Percentiles rank a stretch among this genome's conserved stretches.
phyloP scores from a whole-genome alignment of 2,329 filamentous ascomycete species.

The Knufia fluminis region DNA sequence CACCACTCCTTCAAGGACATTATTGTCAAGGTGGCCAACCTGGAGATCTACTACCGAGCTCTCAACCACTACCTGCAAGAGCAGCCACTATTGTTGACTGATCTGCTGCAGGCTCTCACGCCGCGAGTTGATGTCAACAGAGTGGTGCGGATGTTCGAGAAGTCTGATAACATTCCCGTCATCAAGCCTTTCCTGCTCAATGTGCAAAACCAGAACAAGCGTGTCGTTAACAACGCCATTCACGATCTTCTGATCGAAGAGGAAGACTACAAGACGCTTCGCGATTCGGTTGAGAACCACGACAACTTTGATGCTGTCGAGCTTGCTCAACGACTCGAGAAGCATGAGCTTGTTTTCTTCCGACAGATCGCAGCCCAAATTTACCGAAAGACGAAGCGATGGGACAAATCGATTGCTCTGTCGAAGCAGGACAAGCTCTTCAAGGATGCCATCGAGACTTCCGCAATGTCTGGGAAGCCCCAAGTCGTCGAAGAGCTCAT shows the following conservation, averaged over 20 bases:
- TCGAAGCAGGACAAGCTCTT: conserved; percentile 99
- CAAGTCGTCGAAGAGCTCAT: conserved; percentile 94
- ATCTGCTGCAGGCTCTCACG: conserved; percentile 85
- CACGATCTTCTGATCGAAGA: conserved; percentile 97
- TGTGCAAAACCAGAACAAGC: conserved; percentile 96
- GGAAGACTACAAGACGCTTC: conserved; percentile 97
- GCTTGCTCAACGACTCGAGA: conserved; percentile 83
- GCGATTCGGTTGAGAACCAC: conserved; percentile 95
- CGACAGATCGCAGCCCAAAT: conserved; percentile 96
- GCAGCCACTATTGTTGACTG: conserved; percentile 90
- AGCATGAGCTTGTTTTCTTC: conserved; percentile 98
- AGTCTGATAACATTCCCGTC: conserved; percentile 92
- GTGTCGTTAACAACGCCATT: conserved; percentile 93
- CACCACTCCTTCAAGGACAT: conserved; percentile 99
- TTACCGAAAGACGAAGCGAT: conserved; percentile 99
- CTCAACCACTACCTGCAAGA: conserved; percentile 97
- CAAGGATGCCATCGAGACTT: conserved; percentile 98
- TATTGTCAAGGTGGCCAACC: conserved; percentile 90
- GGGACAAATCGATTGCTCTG: conserved; percentile 96
- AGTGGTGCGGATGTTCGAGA: conserved; percentile 98
- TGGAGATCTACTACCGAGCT: conserved; percentile 97
- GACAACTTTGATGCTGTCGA: conserved; percentile 98
- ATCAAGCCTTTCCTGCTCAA: conserved; percentile 98
- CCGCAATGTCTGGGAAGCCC: conserved; percentile 79
- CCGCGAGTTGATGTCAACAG: conserved; percentile 93